Base-by-base conservation (phyloP, 2,329 filamentous ascomycete genomes). In the Hypoxylon sp. region DNA sequence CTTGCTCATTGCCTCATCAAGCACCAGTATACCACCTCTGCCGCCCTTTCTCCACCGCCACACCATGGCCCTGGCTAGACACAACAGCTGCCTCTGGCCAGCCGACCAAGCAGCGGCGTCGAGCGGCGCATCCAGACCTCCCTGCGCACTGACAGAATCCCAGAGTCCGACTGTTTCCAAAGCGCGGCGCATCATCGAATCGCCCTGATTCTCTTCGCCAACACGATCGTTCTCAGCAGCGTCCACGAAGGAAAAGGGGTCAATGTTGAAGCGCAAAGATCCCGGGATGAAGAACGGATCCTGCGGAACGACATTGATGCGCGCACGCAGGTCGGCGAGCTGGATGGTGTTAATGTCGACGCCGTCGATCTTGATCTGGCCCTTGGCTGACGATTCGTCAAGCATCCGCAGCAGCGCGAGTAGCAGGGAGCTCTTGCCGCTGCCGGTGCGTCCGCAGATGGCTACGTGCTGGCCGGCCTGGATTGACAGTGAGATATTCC, bases 1-100 rank as follows among this genome's bases (percentile, higher is more conserved):
- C 63, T 60, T 63, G 62, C 65, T 67, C 17, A 60, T 66, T n/a
- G 62, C 65, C 53, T 67, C 65, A 35, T 66, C 62, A 10, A 67
- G 62, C 17, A 67, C 57, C 51, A 66, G 42, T 4, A 67, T 51
- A 15, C 31, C 31, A 35, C 31, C 31, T 15, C n/a, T 35, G n/a
- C 3, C 17, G 17, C 31, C n/a, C n/a, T 17, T 17, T 23, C 48
- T 59, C 31, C 60, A 62, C 15, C 60, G 51, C n/a, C 53, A 31
- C 18, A 62, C 46, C 55, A 66, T 57, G 31, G 64, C 64, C 37
- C 64, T 53, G 9, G 60, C 62, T 20, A 67, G 49, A 47, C 55
- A 67, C 13, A 67, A 43, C 27, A 66, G 53, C 48, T 67, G 65
- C 13, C 43, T 55, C 37, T 66, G 45, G 0, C 63, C 58, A 2